These are phyloP conservation scores for Rubus idaeus DNA, from an alignment of 306 rosid species.

Conservation along the genomic window DNA sequence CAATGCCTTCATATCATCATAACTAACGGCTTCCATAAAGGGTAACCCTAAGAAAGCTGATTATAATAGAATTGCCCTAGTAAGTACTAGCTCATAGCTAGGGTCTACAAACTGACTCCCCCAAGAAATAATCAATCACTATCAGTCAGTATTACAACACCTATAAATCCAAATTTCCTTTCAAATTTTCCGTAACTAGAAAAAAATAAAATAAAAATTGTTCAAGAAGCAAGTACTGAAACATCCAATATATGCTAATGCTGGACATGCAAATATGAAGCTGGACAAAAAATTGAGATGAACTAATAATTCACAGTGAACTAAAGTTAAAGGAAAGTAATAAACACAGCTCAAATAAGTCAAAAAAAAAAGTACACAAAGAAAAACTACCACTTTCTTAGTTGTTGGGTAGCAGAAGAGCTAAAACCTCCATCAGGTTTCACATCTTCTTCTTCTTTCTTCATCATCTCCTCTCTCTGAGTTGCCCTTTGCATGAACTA, in stretches of 20 bases:
- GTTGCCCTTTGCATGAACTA: constrained; percentile 93
- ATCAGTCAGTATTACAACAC: neutral
- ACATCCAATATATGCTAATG: neutral
- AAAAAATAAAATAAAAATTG: neutral
- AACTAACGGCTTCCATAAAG: neutral
- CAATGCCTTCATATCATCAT: neutral
- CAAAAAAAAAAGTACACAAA: neutral
- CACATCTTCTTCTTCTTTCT: constrained; percentile 66
- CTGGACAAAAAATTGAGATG: too few relatives aligned
- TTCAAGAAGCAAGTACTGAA: neutral
- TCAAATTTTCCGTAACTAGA: neutral
- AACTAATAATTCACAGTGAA: neutral
- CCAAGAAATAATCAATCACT: neutral
- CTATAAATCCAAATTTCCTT: neutral
- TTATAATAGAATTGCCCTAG: too few relatives aligned
- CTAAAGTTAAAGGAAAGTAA: neutral
- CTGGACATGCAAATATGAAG: neutral
- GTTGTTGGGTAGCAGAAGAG: constrained; percentile 30
- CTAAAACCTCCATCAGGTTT: constrained; percentile 43
- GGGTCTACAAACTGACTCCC: neutral
- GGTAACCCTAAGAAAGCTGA: neutral
- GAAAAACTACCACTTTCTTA: constrained; percentile 59
- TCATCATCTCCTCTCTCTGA: constrained; percentile 54
- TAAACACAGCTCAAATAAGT: neutral
- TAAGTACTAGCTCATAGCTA: neutral